phyloP scores from a whole-genome alignment of 2,329 filamentous ascomycete genomes.

The Fusarium miscanthi region DNA sequence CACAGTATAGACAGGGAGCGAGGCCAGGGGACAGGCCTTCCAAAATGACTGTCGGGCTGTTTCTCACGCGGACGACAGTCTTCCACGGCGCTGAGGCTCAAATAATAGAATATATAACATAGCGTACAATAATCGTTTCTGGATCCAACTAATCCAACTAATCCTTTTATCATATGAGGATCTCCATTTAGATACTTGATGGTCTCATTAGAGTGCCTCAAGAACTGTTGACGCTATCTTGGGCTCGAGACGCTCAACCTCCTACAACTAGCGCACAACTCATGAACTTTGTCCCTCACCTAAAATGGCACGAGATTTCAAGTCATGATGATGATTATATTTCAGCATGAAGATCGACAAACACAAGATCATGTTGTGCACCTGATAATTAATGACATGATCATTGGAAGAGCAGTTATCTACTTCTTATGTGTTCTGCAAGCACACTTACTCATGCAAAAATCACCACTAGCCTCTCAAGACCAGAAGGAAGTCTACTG shows the following conservation, averaged over 20 bases:
- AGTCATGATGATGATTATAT: neutral
- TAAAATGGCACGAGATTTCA: neutral
- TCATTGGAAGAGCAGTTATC: neutral
- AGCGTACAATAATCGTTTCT: neutral
- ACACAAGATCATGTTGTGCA: neutral
- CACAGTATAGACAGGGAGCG: constrained; percentile 8
- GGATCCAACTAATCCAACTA: neutral
- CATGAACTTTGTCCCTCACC: neutral
- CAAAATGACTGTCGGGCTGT: neutral
- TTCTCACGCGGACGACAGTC: neutral
- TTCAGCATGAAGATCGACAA: neutral
- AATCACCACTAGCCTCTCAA: neutral
- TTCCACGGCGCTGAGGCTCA: neutral
- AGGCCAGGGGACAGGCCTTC: neutral
- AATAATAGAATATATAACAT: constrained; percentile 8
- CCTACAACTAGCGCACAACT: neutral
- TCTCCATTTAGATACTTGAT: neutral
- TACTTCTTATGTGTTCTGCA: neutral
- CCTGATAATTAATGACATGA: neutral
- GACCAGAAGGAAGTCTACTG: neutral
- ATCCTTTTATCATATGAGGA: neutral
- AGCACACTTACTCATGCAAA: neutral
- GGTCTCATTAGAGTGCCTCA: neutral
- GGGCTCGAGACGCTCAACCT: neutral
- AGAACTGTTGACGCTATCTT: neutral